Percentiles rank a stretch among this genome's conserved stretches.
These are phyloP conservation scores for barley (Hordeum vulgare) DNA, from an alignment of 176 grass and related monocot genomes.

Conservation along the genomic window DNA sequence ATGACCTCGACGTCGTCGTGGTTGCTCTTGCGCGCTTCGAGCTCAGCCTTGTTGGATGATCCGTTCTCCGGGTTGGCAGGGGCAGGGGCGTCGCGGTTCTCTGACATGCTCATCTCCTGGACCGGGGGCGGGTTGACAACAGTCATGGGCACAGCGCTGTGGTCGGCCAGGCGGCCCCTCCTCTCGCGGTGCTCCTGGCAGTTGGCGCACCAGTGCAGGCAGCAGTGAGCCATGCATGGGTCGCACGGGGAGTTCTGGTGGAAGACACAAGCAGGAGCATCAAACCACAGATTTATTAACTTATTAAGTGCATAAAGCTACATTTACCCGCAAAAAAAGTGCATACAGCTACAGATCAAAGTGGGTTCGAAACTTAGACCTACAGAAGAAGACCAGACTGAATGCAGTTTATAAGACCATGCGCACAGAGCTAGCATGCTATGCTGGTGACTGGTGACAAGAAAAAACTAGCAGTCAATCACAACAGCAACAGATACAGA, in stretches of 20 bases:
- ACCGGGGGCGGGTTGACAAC: constrained; percentile 77
- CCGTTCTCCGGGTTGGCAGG: constrained; percentile 14
- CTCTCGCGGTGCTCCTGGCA: constrained; percentile 96
- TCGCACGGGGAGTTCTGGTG: constrained; percentile 78
- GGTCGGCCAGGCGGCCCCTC: constrained; percentile 66
- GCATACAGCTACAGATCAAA: not conserved
- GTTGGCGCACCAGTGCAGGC: constrained; percentile 89
- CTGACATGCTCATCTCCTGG: constrained; percentile 70
- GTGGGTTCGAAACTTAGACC: not conserved
- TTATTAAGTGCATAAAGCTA: too few relatives aligned
- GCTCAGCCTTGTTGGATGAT: constrained; percentile 2
- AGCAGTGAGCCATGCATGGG: constrained; percentile 89
- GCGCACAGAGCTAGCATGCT: not conserved
- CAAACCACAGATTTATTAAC: not conserved
- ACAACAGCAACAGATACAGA: not conserved
- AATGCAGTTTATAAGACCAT: not conserved
- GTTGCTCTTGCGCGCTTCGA: constrained; percentile 16
- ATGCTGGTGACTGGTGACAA: not conserved
- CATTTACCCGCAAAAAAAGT: too few relatives aligned
- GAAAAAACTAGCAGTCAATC: not conserved
- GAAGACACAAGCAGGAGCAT: constrained; percentile 15
- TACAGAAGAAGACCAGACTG: not conserved
- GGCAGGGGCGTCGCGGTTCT: not conserved
- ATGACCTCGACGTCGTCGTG: constrained; percentile 59
- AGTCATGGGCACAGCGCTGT: constrained; percentile 53